These are phyloP conservation scores for Mucor sp. DNA, from an alignment of 371 early-diverging fungal species.

Conservation along the genomic window DNA sequence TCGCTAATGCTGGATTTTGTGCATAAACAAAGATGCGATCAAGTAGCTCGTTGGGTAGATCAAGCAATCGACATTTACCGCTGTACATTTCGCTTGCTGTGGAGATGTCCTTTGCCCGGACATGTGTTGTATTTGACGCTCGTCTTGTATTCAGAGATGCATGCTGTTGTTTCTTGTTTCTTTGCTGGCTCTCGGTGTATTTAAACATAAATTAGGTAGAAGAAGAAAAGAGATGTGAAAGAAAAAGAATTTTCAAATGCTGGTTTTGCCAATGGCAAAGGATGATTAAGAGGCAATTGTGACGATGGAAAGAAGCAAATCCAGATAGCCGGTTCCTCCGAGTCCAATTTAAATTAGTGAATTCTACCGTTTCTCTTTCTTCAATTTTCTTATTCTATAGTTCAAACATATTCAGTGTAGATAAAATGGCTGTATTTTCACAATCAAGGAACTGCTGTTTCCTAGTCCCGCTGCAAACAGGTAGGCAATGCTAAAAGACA, in stretches of 20 bases:
- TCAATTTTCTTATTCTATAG: not conserved
- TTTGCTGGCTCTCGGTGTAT: not conserved
- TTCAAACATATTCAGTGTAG: not conserved
- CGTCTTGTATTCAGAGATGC: not conserved
- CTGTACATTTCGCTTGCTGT: not conserved
- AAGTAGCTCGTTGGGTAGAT: slow-evolving; percentile 34
- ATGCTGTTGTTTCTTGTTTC: not conserved
- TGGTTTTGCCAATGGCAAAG: not conserved
- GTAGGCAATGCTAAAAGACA: not conserved
- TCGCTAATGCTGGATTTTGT: slow-evolving; percentile 33
- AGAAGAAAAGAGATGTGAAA: not conserved
- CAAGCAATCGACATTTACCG: not conserved
- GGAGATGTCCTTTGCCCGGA: not conserved
- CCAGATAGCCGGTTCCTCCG: not conserved
- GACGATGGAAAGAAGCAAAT: not conserved
- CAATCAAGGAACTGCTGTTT: slow-evolving; percentile 13
- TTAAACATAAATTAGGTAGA: not conserved
- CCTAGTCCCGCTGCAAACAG: slow-evolving; percentile 8
- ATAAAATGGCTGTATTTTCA: slow-evolving; percentile 7
- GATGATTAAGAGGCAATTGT: not conserved
- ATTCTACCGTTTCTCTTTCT: not conserved
- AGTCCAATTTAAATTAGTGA: not conserved
- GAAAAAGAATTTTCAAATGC: not conserved
- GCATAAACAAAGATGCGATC: slow-evolving; percentile 38
- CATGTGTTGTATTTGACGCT: not conserved